Percentiles rank a stretch among this genome's conserved stretches.
Evolutionary conservation across 257 asterid genomes (phyloP).

Genomic region (Haberlea rhodopensis): DNA sequence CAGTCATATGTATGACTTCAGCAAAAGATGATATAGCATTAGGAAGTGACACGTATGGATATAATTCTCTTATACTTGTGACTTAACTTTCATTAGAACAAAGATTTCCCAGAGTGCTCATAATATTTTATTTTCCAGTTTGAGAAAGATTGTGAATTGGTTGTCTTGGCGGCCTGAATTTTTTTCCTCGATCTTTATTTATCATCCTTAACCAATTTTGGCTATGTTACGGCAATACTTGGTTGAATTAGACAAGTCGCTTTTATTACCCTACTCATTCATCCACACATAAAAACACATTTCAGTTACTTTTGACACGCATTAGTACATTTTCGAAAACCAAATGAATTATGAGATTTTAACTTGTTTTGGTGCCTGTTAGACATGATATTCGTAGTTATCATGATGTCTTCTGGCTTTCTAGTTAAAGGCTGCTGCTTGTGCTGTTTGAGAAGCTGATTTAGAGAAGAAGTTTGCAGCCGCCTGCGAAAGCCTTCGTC

Average conservation of each 20-base stretch:
- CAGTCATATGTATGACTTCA: too few species aligned
- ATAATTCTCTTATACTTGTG: too few species aligned
- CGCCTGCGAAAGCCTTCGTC: slow-evolving; percentile 90
- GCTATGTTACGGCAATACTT: background rate
- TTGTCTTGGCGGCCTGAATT: background rate
- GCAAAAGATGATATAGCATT: background rate
- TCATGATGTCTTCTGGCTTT: slow-evolving; percentile 7
- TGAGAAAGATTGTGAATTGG: too few species aligned
- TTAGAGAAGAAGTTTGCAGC: slow-evolving; percentile 76
- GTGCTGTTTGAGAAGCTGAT: slow-evolving; percentile 83
- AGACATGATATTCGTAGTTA: background rate
- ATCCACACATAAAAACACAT: background rate
- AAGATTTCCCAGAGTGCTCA: too few species aligned
- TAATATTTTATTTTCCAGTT: too few species aligned
- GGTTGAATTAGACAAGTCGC: background rate
- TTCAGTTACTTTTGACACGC: too few species aligned
- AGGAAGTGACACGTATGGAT: too few species aligned
- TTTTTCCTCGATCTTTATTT: background rate
- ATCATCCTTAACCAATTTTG: too few species aligned
- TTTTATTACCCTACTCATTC: too few species aligned
- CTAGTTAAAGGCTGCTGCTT: slow-evolving; percentile 88
- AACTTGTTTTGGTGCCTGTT: background rate
- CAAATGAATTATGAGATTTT: background rate
- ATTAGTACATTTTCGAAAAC: background rate
- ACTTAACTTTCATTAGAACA: too few species aligned